phyloP scores from a whole-genome alignment of 2,329 filamentous ascomycete genomes.

The Talaromyces verruculosus region DNA sequence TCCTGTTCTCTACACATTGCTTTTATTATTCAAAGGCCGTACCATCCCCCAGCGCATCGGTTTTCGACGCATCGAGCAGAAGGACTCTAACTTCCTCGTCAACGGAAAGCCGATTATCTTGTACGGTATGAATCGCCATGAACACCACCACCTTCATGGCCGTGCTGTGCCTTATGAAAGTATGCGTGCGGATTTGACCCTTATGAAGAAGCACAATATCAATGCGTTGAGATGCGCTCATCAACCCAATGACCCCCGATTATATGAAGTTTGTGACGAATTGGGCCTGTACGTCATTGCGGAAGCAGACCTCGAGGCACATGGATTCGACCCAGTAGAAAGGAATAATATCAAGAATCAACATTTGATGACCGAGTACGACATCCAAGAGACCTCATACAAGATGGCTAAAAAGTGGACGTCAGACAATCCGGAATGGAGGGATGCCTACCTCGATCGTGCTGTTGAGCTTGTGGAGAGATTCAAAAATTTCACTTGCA shows the following conservation, averaged over 20 bases:
- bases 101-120: slow-evolving; percentile 63
- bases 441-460: slow-evolving; percentile 67
- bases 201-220: slow-evolving; percentile 71
- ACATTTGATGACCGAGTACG: slow-evolving; percentile 59
- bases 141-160: slow-evolving; percentile 65
- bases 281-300: slow-evolving; percentile 40
- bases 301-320: slow-evolving; percentile 41
- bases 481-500: slow-evolving; percentile 67
- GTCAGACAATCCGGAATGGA: slow-evolving; percentile 35
- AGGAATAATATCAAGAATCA: slow-evolving; percentile 55
- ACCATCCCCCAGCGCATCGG: slow-evolving; percentile 57
- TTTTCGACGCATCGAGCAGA: slow-evolving; percentile 61
- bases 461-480: slow-evolving; percentile 63
- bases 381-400: slow-evolving; percentile 56
- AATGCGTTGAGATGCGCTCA: slow-evolving; percentile 70
- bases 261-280: slow-evolving; percentile 37
- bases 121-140: slow-evolving; percentile 68
- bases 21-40: slow-evolving; percentile 29
- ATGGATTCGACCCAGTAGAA: slow-evolving; percentile 37
- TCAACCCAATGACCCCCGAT: slow-evolving; percentile 53
- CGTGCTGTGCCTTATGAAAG: slow-evolving; percentile 64
- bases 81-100: slow-evolving; percentile 55
- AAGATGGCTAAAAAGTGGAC: slow-evolving; percentile 30
- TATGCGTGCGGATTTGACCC: slow-evolving; percentile 60
- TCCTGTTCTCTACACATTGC: slow-evolving; percentile 59